These are phyloP conservation scores for Aureobasidium leucospermi DNA, from an alignment of 2,329 filamentous ascomycete genomes.

Conservation along the genomic window DNA sequence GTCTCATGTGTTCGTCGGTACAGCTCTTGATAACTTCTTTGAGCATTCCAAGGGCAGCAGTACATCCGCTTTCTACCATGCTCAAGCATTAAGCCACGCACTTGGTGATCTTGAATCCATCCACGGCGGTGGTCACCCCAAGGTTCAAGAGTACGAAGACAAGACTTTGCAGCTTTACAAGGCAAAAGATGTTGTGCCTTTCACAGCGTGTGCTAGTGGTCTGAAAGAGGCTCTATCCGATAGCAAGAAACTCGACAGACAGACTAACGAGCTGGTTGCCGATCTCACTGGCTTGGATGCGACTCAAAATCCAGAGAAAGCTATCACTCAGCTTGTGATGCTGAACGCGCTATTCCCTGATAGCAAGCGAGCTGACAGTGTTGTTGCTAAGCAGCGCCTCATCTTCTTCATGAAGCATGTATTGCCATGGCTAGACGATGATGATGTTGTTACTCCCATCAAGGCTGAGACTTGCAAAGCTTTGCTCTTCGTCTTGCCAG, in stretches of 20 bases:
- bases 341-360: conserved; percentile 49
- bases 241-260: conserved; percentile 40
- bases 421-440: conserved; percentile 58
- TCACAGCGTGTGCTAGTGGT: conserved; percentile 42
- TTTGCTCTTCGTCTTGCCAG: conserved; percentile 56
- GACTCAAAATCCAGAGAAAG: conserved; percentile 28
- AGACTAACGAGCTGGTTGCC: conserved; percentile 55
- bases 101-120: conserved; percentile 34
- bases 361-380: conserved; percentile 39
- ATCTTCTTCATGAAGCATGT: conserved; percentile 79
- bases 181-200: conserved; percentile 37
- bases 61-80: conserved; percentile 33
- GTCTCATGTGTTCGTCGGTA: conserved; percentile 21
- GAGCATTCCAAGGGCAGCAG: conserved; percentile 14
- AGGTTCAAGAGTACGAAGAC: conserved; percentile 31
- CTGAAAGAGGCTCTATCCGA: conserved; percentile 43
- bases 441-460: conserved; percentile 41
- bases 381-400: conserved; percentile 56
- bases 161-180: conserved; percentile 25
- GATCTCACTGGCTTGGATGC: conserved; percentile 50
- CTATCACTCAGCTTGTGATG: conserved; percentile 42
- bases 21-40: conserved; percentile 22
- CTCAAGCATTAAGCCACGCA: conserved; percentile 32
- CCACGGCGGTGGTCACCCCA: conserved; percentile 32
- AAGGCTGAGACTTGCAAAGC: conserved; percentile 50